phyloP scores from a whole-genome alignment of 2,329 filamentous ascomycete genomes.

The Nigrospora oryzae region DNA sequence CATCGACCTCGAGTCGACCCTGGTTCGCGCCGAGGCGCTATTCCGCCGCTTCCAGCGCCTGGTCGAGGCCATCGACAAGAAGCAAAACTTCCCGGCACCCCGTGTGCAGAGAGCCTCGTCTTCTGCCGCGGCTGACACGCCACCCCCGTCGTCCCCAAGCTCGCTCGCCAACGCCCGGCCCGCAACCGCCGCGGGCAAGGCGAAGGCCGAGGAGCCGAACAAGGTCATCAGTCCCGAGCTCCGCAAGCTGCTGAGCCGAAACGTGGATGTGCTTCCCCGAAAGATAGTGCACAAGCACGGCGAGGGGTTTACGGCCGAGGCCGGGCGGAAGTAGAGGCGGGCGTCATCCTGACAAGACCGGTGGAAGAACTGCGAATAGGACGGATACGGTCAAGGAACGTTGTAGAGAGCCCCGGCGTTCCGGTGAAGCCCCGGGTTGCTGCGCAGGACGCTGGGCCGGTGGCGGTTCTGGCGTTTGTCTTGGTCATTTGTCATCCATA shows the following conservation, averaged over 20 bases:
- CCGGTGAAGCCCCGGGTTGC: too few relatives aligned
- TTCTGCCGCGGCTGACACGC: conserved; percentile 3
- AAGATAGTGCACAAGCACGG: conserved; percentile 16
- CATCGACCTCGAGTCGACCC: conserved; percentile 80
- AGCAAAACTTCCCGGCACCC: conserved; percentile 69
- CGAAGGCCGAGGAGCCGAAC: conserved; percentile 22
- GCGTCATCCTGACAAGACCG: neutral
- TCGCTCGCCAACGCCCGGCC: conserved; percentile 4
- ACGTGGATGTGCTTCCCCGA: conserved; percentile 18
- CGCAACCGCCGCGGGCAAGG: conserved; percentile 14
- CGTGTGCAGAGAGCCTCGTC: conserved; percentile 13
- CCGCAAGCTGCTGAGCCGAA: conserved; percentile 40
- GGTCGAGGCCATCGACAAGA: conserved; percentile 88
- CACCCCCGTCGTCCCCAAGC: conserved; percentile 3
- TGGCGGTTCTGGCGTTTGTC: too few relatives aligned
- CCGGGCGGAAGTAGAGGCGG: conserved; percentile 5
- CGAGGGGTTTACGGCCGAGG: conserved; percentile 13
- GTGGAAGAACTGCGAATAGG: neutral
- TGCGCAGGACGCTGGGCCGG: too few relatives aligned
- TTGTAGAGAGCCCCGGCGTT: too few relatives aligned
- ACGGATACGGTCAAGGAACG: too few relatives aligned
- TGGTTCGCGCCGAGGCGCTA: conserved; percentile 80
- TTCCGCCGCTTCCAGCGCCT: conserved; percentile 83
- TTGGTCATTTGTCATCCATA: too few relatives aligned
- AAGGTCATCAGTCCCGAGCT: conserved; percentile 50